Evolutionary conservation across 768 basidiomycete genomes (phyloP).

Genomic region (Rhizopogon sp.): DNA sequence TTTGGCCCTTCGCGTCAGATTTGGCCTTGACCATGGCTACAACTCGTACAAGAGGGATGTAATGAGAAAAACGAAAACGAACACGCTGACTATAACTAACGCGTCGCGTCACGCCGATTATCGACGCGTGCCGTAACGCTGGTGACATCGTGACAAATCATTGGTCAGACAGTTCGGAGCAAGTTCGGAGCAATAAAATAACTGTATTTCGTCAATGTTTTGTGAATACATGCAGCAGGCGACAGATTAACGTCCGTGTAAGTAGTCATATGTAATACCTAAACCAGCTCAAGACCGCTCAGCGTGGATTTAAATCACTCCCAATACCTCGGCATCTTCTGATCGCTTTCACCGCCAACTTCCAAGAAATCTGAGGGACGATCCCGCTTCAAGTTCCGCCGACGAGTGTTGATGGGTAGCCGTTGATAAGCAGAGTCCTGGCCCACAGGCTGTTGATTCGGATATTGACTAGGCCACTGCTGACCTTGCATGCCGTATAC

Average conservation of each 20-base stretch:
- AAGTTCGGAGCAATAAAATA: background rate
- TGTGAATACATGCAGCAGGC: constrained; percentile 11
- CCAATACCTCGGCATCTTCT: constrained; percentile 72
- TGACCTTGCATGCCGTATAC: constrained; percentile 41
- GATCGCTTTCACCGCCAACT: constrained; percentile 56
- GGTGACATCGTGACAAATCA: constrained; percentile 1
- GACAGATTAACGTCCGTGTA: background rate
- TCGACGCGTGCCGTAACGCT: constrained; percentile 4
- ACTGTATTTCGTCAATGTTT: constrained; percentile 8
- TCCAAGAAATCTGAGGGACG: constrained; percentile 83
- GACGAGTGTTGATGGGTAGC: constrained; percentile 74
- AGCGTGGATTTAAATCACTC: constrained; percentile 38
- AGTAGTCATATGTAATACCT: background rate
- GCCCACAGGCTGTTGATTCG: constrained; percentile 59
- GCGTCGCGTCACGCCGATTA: constrained; percentile 7
- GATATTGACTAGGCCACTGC: constrained; percentile 47
- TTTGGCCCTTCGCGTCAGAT: constrained; percentile 40
- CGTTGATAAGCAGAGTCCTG: constrained; percentile 88
- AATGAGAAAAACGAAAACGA: background rate
- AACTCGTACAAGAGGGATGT: constrained; percentile 4
- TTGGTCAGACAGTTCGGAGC: background rate
- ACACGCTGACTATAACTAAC: constrained; percentile 1
- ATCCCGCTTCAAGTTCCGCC: constrained; percentile 74
- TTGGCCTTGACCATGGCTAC: constrained; percentile 46
- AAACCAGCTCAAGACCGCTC: constrained; percentile 1